Percentiles rank a stretch among this genome's conserved stretches.
phyloP scores from a whole-genome alignment of 495 filamentous ascomycete species.

The Penicillium diatomitis region DNA sequence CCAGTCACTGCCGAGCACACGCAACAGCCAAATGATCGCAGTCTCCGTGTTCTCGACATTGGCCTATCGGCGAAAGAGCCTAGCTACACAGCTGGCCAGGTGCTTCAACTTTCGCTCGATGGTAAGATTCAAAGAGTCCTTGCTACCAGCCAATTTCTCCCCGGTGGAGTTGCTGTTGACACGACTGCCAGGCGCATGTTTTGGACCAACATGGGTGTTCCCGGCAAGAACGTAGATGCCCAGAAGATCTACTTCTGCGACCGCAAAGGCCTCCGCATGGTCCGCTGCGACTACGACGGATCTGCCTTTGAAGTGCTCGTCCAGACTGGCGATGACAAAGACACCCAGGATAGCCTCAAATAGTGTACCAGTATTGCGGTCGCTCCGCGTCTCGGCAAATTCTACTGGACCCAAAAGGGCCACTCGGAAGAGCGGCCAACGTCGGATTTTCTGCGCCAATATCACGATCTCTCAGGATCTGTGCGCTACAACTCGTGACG shows the following conservation, averaged over 20 bases:
- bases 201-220: constrained; percentile 44
- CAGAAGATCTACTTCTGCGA: constrained; percentile 43
- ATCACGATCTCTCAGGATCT: constrained; percentile 18
- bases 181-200: constrained; percentile 27
- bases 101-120: constrained; percentile 12
- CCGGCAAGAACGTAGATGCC: constrained; percentile 14
- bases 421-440: constrained; percentile 35
- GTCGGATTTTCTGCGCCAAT: constrained; percentile 39
- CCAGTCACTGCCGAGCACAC: neutral
- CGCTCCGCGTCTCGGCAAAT: constrained; percentile 21
- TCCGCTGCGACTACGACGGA: constrained; percentile 38
- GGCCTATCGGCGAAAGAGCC: constrained; percentile 14
- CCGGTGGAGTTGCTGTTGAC: constrained; percentile 40
- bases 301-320: constrained; percentile 31
- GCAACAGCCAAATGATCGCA: neutral
- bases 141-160: constrained; percentile 21
- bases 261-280: constrained; percentile 42
- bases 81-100: constrained; percentile 11
- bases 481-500: neutral
- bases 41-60: constrained; percentile 19
- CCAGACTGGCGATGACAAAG: constrained; percentile 22
- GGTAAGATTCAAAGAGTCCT: constrained; percentile 13
- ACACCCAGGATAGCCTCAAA: constrained; percentile 15
- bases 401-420: constrained; percentile 52
- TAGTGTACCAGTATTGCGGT: constrained; percentile 28